Evolutionary conservation across 2,329 filamentous ascomycete genomes (phyloP).

Genomic region (Clonostachys byssicola): DNA sequence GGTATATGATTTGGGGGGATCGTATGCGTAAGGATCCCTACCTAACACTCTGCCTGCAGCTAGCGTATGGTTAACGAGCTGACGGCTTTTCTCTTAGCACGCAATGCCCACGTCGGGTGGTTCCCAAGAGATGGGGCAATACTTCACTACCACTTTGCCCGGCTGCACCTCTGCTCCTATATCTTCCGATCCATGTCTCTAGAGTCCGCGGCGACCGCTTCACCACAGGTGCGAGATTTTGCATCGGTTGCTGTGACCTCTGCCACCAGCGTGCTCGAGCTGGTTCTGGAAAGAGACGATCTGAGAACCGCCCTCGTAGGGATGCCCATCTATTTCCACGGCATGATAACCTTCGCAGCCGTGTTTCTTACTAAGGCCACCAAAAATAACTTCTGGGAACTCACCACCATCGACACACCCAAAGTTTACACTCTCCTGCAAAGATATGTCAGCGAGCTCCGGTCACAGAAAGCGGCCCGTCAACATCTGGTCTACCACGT

Average conservation of each 20-base stretch:
- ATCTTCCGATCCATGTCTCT: constrained; percentile 35
- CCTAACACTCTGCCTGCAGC: constrained; percentile 32
- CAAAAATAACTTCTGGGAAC: constrained; percentile 6
- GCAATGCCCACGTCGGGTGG: constrained; percentile 16
- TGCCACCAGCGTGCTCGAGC: constrained; percentile 18
- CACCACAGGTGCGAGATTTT: constrained; percentile 36
- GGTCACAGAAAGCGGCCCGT: too few relatives aligned
- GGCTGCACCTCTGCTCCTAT: constrained; percentile 33
- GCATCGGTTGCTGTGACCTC: constrained; percentile 31
- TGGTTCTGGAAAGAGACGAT: constrained; percentile 20
- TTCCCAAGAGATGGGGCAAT: constrained; percentile 37
- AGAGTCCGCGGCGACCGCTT: constrained; percentile 24
- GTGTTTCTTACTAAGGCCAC: constrained; percentile 24
- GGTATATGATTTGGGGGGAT: constrained; percentile 1
- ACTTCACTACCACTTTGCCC: constrained; percentile 42
- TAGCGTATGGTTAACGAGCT: constrained; percentile 29
- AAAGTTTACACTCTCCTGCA: too few relatives aligned
- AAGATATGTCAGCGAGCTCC: too few relatives aligned
- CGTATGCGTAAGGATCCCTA: constrained; percentile 5
- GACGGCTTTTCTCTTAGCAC: constrained; percentile 13
- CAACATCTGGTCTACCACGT: too few relatives aligned
- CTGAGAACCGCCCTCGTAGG: constrained; percentile 22
- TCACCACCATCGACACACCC: too few relatives aligned
- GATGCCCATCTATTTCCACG: constrained; percentile 21
- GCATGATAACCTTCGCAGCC: constrained; percentile 21